phyloP scores from a whole-genome alignment of 129 eudicot species.

The Arctium lappa region DNA sequence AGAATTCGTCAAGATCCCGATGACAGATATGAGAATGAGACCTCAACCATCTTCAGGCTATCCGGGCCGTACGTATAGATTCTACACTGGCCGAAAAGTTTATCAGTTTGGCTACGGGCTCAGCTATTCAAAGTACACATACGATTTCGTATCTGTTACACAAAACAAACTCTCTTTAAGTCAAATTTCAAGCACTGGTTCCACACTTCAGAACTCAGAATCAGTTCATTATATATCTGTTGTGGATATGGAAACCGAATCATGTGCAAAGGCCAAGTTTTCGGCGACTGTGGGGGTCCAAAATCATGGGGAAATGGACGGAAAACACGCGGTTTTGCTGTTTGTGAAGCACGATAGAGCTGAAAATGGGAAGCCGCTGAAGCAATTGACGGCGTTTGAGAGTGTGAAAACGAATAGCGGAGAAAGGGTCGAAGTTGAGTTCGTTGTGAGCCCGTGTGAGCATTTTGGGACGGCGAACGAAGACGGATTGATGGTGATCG shows the following conservation, averaged over 20 bases:
- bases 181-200: slow-evolving; percentile 19
- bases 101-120: slow-evolving; percentile 85
- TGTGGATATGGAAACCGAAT: slow-evolving; percentile 19
- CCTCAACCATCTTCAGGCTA: slow-evolving; percentile 69
- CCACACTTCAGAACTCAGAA: slow-evolving; percentile 30
- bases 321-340: slow-evolving; percentile 45
- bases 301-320: slow-evolving; percentile 44
- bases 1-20: slow-evolving; percentile 70
- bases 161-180: slow-evolving; percentile 41
- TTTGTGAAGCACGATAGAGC: slow-evolving; percentile 36
- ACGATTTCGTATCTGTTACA: slow-evolving; percentile 50
- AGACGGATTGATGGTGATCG: slow-evolving; percentile 71
- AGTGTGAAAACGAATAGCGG: slow-evolving; percentile 35
- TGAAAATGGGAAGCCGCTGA: slow-evolving; percentile 35
- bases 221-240: slow-evolving; percentile 29
- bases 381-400: slow-evolving; percentile 46
- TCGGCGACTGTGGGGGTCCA: slow-evolving; percentile 37
- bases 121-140: slow-evolving; percentile 84
- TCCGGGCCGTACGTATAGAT: slow-evolving; percentile 92
- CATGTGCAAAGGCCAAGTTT: slow-evolving; percentile 41
- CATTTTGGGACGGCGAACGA: slow-evolving; percentile 63
- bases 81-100: slow-evolving; percentile 77
- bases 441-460: slow-evolving; percentile 64
- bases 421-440: slow-evolving; percentile 36
- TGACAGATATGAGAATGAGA: slow-evolving; percentile 99